Evolutionary conservation across 805 yeast species (phyloP).

Genomic region (Metschnikowia borealis): DNA sequence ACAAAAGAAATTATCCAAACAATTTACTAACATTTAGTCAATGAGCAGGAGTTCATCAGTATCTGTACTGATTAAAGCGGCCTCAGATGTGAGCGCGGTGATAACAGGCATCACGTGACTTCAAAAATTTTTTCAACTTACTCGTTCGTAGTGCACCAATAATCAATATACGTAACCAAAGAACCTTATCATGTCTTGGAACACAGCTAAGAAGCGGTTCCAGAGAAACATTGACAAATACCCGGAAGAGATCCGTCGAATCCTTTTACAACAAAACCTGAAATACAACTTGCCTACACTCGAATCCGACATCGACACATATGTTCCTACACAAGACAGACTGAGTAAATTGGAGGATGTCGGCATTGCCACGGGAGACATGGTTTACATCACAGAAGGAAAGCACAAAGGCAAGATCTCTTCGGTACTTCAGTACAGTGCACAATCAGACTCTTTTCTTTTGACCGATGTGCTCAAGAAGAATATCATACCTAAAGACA

Average conservation of each 20-base stretch:
- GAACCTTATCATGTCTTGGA: constrained; percentile 30
- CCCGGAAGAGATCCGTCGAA: constrained; percentile 30
- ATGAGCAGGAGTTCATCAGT: constrained; percentile 84
- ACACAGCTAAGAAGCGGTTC: constrained; percentile 32
- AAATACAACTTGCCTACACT: constrained; percentile 35
- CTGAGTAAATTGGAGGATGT: constrained; percentile 49
- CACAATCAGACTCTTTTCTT: constrained; percentile 58
- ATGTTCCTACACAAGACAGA: constrained; percentile 24
- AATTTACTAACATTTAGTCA: constrained; percentile 43
- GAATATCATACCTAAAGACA: constrained; percentile 64
- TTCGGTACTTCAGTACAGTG: constrained; percentile 55
- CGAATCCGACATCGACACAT: constrained; percentile 15
- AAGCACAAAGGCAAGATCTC: constrained; percentile 71
- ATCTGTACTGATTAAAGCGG: constrained; percentile 64
- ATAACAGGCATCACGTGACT: constrained; percentile 9
- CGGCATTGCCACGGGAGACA: constrained; percentile 69
- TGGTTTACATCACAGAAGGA: constrained; percentile 71
- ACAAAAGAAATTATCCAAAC: not conserved
- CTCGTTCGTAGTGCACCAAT: constrained; percentile 1
- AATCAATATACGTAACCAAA: not conserved
- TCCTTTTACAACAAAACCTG: constrained; percentile 19
- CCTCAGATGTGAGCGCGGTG: constrained; percentile 1
- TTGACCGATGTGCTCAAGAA: constrained; percentile 67
- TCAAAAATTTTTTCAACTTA: constrained; percentile 7
- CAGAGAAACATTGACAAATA: constrained; percentile 33